A percentile compares a stretch with the other conserved stretches of the same genome.
phyloP scores from a whole-genome alignment of 1,284 basidiomycete species.

The Sanguinoderma infundibulare region DNA sequence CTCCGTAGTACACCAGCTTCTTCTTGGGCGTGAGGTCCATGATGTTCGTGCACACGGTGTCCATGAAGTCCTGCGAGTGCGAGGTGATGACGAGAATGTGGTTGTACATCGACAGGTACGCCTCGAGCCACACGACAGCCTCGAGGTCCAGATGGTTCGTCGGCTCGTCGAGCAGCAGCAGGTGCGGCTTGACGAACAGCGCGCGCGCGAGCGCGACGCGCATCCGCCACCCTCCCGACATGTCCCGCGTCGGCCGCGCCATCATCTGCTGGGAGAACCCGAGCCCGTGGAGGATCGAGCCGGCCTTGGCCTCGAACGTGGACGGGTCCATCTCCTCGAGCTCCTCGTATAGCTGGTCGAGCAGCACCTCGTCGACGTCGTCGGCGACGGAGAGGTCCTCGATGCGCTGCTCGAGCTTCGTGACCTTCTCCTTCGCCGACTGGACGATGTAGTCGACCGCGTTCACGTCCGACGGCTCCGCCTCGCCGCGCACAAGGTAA shows the following conservation, averaged over 20 bases:
- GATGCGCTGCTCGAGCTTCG: slow-evolving; percentile 92
- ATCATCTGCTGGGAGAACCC: slow-evolving; percentile 94
- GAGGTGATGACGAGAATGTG: slow-evolving; percentile 97
- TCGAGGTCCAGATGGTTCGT: slow-evolving; percentile 90
- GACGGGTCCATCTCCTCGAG: slow-evolving; percentile 96
- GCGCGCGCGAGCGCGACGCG: slow-evolving; percentile 96
- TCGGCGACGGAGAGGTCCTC: slow-evolving; percentile 94
- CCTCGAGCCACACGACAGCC: slow-evolving; percentile 98
- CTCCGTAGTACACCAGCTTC: slow-evolving; percentile 91
- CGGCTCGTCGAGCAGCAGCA: slow-evolving; percentile 90
- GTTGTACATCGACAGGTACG: slow-evolving; percentile 97
- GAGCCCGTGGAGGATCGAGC: slow-evolving; percentile 95
- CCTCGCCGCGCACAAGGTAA: slow-evolving; percentile 95
- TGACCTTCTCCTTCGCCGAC: slow-evolving; percentile 94
- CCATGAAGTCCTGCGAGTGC: slow-evolving; percentile 99
- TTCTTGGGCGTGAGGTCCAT: slow-evolving; percentile 94
- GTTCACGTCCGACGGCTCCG: slow-evolving; percentile 95
- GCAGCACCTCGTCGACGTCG: slow-evolving; percentile 85
- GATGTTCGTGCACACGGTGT: slow-evolving; percentile 95
- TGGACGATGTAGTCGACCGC: slow-evolving; percentile 96
- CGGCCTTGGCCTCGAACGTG: slow-evolving; percentile 96
- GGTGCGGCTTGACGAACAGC: slow-evolving; percentile 95
- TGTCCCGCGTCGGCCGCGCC: slow-evolving; percentile 96
- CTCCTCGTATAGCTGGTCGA: slow-evolving; percentile 92
- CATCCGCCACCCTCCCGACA: slow-evolving; percentile 99